These are phyloP conservation scores for Phytophthora megakarya DNA, from an alignment of 352 stramenopile species.

Conservation along the genomic window DNA sequence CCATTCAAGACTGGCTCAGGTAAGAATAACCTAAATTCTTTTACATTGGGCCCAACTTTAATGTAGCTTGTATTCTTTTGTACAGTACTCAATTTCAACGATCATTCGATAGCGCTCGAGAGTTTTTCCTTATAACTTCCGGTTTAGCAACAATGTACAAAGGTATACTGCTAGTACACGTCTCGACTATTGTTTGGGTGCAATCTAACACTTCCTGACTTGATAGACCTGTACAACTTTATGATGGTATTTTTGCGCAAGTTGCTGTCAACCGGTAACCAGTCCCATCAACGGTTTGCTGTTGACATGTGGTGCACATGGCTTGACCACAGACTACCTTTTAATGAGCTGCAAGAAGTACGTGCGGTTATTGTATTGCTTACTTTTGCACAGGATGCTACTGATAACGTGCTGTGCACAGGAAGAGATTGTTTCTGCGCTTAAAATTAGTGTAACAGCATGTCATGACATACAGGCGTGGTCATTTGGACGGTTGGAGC, in stretches of 20 bases:
- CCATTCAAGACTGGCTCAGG: constrained; percentile 76
- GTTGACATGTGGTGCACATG: constrained; percentile 78
- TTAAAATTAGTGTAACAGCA: constrained; percentile 55
- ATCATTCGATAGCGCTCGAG: constrained; percentile 41
- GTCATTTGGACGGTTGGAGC: constrained; percentile 50
- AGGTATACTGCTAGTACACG: constrained; percentile 27
- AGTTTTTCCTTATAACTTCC: constrained; percentile 55
- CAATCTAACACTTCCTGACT: constrained; percentile 6
- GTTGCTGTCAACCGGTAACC: constrained; percentile 58
- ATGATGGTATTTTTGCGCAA: constrained; percentile 85
- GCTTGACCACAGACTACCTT: constrained; percentile 45
- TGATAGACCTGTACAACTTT: constrained; percentile 76
- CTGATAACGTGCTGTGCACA: constrained; percentile 14
- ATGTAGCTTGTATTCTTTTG: background rate
- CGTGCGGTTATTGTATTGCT: background rate
- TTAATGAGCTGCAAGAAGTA: constrained; percentile 74
- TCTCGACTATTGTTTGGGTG: background rate
- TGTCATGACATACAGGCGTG: constrained; percentile 45
- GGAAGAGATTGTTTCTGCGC: constrained; percentile 59
- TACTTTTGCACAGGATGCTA: background rate
- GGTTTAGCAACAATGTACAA: constrained; percentile 47
- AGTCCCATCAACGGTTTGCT: constrained; percentile 55
- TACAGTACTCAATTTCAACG: constrained; percentile 55
- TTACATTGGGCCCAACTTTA: background rate
- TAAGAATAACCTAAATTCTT: constrained; percentile 18